Conservation (phyloP, 371 early-diverging fungal species). For the Dichotomocladium elegans region DNA sequence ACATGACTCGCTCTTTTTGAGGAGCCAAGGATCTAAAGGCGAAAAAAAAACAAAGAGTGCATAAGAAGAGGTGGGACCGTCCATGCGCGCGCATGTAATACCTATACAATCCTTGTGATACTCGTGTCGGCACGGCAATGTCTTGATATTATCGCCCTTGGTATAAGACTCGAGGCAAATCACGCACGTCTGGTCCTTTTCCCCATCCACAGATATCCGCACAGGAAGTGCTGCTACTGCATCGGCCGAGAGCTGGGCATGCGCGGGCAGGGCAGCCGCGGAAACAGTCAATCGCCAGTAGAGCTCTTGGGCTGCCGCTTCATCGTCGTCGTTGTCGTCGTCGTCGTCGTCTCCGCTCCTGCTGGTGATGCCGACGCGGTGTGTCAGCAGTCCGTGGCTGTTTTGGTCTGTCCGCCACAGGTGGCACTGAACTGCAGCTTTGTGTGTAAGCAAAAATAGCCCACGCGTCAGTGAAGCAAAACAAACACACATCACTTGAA, state of each 20-base stretch:
- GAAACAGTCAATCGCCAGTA: too few relatives aligned
- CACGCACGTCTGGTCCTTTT: too few relatives aligned
- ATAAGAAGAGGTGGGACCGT: not conserved
- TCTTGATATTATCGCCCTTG: constrained; percentile 19
- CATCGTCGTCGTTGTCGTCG: constrained; percentile 2
- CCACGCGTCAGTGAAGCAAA: too few relatives aligned
- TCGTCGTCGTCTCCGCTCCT: constrained; percentile 6
- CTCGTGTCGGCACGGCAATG: constrained; percentile 37
- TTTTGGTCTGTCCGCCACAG: constrained; percentile 13
- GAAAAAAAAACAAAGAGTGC: not conserved
- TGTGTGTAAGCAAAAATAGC: not conserved
- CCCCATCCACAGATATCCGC: too few relatives aligned
- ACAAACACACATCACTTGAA: too few relatives aligned
- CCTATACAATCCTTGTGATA: constrained; percentile 43
- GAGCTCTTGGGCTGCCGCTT: too few relatives aligned
- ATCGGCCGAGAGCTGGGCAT: too few relatives aligned
- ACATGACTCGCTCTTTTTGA: constrained; percentile 33
- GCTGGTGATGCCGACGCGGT: too few relatives aligned
- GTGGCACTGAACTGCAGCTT: constrained; percentile 15
- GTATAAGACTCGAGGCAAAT: constrained; percentile 41
- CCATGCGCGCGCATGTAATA: constrained; percentile 2
- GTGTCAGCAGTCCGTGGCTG: too few relatives aligned
- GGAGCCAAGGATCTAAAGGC: constrained; percentile 34
- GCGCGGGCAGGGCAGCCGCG: too few relatives aligned
- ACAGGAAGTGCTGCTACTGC: not conserved